A percentile compares a stretch with the other conserved stretches of the same genome.
phyloP scores from a whole-genome alignment of 768 basidiomycete genomes.

The Coprinopsis marcescibilis region DNA sequence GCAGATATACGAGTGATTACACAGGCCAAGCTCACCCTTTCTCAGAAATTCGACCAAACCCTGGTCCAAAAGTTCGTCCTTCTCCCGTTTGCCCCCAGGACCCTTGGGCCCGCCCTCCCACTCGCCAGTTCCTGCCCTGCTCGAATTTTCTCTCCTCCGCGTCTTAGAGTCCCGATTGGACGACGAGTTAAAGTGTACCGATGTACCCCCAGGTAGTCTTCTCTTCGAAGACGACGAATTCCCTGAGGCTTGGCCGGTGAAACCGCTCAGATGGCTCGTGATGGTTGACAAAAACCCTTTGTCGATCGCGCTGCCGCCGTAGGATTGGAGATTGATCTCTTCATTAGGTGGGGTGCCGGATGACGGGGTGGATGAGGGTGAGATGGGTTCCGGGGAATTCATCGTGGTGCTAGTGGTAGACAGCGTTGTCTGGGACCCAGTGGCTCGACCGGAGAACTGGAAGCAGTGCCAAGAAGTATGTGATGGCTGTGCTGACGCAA shows the following conservation, averaged over 20 bases:
- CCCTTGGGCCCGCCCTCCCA: constrained; percentile 22
- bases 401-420: neutral
- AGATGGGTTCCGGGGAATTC: constrained; percentile 7
- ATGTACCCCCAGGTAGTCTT: neutral
- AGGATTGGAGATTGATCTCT: constrained; percentile 1
- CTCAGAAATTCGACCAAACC: constrained; percentile 46
- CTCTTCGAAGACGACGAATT: constrained; percentile 1
- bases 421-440: too few species aligned
- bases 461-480: too few species aligned
- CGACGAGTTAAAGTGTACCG: neutral
- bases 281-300: constrained; percentile 5
- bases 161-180: constrained; percentile 2
- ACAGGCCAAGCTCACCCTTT: constrained; percentile 33
- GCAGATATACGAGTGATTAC: neutral
- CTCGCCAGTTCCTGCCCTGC: neutral
- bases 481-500: too few species aligned
- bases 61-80: constrained; percentile 49
- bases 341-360: constrained; percentile 3
- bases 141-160: constrained; percentile 8
- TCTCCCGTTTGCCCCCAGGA: constrained; percentile 41
- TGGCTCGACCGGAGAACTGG: too few species aligned
- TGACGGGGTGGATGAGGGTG: constrained; percentile 1
- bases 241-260: neutral
- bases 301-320: neutral
- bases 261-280: neutral